These are phyloP conservation scores for Penicillium sp. DNA, from an alignment of 2,329 filamentous ascomycete species.

Conservation along the genomic window DNA sequence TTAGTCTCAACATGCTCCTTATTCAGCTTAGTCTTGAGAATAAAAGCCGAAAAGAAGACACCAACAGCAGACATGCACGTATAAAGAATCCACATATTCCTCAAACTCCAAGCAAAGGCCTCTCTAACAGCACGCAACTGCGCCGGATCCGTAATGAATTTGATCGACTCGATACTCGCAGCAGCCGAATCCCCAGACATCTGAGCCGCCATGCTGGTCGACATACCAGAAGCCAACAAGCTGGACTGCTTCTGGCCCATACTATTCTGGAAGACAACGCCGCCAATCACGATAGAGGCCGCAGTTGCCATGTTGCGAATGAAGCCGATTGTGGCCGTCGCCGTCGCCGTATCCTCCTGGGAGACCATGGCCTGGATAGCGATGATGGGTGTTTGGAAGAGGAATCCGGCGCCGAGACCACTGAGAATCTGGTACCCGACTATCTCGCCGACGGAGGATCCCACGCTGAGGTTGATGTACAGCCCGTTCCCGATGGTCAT, in stretches of 20 bases:
- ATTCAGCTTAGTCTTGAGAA: slow-evolving; percentile 40
- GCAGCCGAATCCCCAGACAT: slow-evolving; percentile 40
- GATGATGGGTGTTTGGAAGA: slow-evolving; percentile 50
- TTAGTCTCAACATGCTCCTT: slow-evolving; percentile 46
- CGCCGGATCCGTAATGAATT: slow-evolving; percentile 30
- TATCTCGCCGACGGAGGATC: slow-evolving; percentile 34
- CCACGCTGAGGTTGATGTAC: slow-evolving; percentile 36
- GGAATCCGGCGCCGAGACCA: slow-evolving; percentile 45
- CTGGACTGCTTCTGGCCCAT: slow-evolving; percentile 41
- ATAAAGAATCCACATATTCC: slow-evolving; percentile 45
- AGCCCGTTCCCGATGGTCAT: slow-evolving; percentile 43
- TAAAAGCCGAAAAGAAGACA: slow-evolving; percentile 38
- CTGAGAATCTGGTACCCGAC: slow-evolving; percentile 45
- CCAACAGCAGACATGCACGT: slow-evolving; percentile 37
- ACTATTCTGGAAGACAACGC: slow-evolving; percentile 67
- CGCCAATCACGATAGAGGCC: slow-evolving; percentile 62
- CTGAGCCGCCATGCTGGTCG: slow-evolving; percentile 15
- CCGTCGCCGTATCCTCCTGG: slow-evolving; percentile 43
- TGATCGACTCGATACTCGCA: slow-evolving; percentile 41
- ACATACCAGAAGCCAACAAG: slow-evolving; percentile 48
- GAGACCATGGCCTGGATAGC: slow-evolving; percentile 48
- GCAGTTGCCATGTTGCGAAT: slow-evolving; percentile 60
- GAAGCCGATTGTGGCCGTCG: slow-evolving; percentile 47
- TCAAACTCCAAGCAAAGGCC: slow-evolving; percentile 44
- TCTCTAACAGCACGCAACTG: slow-evolving; percentile 37